Evolutionary conservation across 2,329 filamentous ascomycete genomes (phyloP), one percentile per base, ranked within the genome.

Genomic region (Beauveria asiatica): DNA sequence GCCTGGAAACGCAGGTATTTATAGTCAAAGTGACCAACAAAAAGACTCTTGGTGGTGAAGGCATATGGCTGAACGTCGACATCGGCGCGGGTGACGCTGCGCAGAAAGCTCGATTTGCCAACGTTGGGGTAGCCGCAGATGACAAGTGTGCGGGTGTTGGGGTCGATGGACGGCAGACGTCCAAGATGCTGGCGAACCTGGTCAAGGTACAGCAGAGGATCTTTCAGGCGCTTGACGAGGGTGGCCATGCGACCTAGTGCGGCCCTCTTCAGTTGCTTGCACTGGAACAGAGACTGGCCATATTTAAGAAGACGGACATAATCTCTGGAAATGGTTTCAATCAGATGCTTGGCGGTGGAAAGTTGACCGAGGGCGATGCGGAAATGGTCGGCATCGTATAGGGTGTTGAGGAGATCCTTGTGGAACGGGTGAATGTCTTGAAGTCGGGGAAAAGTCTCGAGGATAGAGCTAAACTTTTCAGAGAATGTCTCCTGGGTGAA

Each of bases 51-150:
- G 59, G 94, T 99, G 41, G 94, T 97, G 81, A 99, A 99, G 58
- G 94, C 95, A 73, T 97, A 99, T 21, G 94, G 93, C 78, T 97
- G 92, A 39, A 97, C 90, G 71, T 97, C 93, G 60, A 97, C 93
- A 78, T 99, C 94, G 65, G 94, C 94, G 67, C 92, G 84, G 54
- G 92, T 96, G 69, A 97, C 88, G 71, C 88, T 94, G 76, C 88
- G 88, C 71, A 99, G 77, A 80, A 99, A 99, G 67, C 90, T 96
- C 60, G 90, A 96, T 80, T 99, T 99, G 75, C 94, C 92, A 64
- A 96, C 92, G 70, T 99, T 99, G 67, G 94, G 94, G 74, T 97
- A 97, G 58, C 94, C 94, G 75, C 93, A 96, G 67, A 99, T 97
- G 65, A 99, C 82, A 49, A 99, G 85, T 1, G 94, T 99, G 68